Base-by-base conservation (phyloP, 495 filamentous ascomycete species). In the Cercophora scortea region DNA sequence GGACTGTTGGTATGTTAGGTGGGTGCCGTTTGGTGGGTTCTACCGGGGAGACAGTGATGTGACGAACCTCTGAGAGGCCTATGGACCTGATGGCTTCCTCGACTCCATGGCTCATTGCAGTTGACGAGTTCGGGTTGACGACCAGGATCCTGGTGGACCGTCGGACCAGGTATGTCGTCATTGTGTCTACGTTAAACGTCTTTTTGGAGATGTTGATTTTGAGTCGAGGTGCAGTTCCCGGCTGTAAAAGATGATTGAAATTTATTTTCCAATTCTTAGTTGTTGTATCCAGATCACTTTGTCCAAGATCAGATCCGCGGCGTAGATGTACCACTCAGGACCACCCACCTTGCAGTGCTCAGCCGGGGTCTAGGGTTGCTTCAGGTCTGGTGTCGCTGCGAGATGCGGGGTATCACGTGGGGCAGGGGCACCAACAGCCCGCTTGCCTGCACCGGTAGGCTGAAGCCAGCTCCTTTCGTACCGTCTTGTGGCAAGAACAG, bases 91-190 rank as follows among this genome's bases (percentile, higher is more conserved):
- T 71, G 3, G 90, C 76, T 0, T 83, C 79, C 45, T 77, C 78
- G 49, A 96, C 69, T 5, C 80, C 82, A 9, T 83, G 75, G 0
- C 91, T 96, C 90, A 97, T 96, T 45, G 80, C 74, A 39, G 69
- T 60, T 2, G 85, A 90, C 19, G 89, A 92, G 69, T 97, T 97
- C 34, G 92, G 92, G 61, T 97, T 96, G 66, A 96, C 81, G 57
- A 96, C 77, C 58, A 96, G 71, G 59, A 96, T 88, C 42, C 66
- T 72, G 53, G 55, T 60, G 42, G 48, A 61, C 32, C 67, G 63
- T 32, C 63, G 45, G 25, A 67, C 56, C n/a, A 57, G 49, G 17
- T 49, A 49, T 19, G 61, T 64, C 6, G 59, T 34, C 71, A 73
- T 72, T 34, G 13, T 63, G 42, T 10, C 36, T 42, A 17, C 11